Conservation (phyloP, 148 eudicot species). For the Rhododendron mucronatum region DNA sequence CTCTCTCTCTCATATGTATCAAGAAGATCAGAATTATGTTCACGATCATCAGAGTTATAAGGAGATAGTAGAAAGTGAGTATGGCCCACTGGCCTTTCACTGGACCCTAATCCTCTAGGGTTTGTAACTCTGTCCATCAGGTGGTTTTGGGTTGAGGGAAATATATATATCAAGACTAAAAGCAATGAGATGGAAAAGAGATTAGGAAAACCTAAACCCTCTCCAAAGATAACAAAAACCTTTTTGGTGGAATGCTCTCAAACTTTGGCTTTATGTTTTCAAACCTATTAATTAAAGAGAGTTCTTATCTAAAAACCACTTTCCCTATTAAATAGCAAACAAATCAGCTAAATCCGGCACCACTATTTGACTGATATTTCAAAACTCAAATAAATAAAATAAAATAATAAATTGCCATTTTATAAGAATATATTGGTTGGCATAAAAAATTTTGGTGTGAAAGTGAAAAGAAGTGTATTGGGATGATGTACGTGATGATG, state of each 20-base stretch:
- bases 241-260: neutral
- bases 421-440: neutral
- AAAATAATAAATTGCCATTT: neutral
- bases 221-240: neutral
- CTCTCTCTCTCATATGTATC: slow-evolving; percentile 39
- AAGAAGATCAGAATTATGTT: slow-evolving; percentile 27
- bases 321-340: neutral
- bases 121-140: neutral
- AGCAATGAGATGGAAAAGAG: neutral
- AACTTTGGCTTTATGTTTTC: neutral
- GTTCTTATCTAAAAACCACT: neutral
- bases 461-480: neutral
- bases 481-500: neutral
- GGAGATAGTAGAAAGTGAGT: neutral
- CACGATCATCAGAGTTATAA: neutral
- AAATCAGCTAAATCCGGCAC: neutral
- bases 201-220: neutral
- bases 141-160: neutral
- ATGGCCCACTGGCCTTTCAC: neutral
- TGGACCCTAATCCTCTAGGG: neutral
- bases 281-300: neutral
- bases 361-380: neutral
- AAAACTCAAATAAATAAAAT: neutral
- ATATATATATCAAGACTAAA: neutral
- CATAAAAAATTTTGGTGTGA: neutral